These are phyloP conservation scores for Cutaneotrichosporon mucoides DNA, from an alignment of 1,284 basidiomycete genomes.

Conservation along the genomic window DNA sequence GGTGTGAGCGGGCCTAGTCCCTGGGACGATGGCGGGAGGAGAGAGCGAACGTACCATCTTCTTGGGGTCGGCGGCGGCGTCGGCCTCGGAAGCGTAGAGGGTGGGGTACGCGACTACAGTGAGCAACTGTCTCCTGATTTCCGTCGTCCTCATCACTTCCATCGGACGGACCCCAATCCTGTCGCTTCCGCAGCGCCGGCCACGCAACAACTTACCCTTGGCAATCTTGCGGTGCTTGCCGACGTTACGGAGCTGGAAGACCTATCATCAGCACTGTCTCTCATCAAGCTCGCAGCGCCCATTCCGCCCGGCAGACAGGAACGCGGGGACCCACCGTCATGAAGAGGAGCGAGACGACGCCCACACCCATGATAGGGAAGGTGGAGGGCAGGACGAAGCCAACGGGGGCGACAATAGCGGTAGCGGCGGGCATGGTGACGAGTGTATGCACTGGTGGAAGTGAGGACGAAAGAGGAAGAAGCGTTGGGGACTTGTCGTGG, in stretches of 20 bases:
- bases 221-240: conserved; percentile 27
- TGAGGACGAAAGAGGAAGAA: too few relatives aligned
- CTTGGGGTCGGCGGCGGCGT: conserved; percentile 37
- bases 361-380: conserved; percentile 39
- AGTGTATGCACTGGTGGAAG: too few relatives aligned
- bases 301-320: background rate
- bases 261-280: conserved; percentile 17
- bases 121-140: too few relatives aligned
- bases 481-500: too few relatives aligned
- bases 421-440: background rate
- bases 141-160: background rate
- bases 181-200: too few relatives aligned
- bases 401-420: background rate
- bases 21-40: background rate
- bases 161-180: background rate
- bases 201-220: conserved; percentile 9
- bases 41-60: conserved; percentile 30
- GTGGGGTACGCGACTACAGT: conserved; percentile 34
- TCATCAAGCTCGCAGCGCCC: too few relatives aligned
- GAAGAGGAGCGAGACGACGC: conserved; percentile 22
- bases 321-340: conserved; percentile 26
- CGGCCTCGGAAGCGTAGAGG: conserved; percentile 37
- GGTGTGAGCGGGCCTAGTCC: background rate
- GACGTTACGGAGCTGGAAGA: conserved; percentile 31
- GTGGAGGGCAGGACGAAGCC: conserved; percentile 23